Conservation (phyloP, 192 early-diverging fungal species). For the Linnemannia zychae region DNA sequence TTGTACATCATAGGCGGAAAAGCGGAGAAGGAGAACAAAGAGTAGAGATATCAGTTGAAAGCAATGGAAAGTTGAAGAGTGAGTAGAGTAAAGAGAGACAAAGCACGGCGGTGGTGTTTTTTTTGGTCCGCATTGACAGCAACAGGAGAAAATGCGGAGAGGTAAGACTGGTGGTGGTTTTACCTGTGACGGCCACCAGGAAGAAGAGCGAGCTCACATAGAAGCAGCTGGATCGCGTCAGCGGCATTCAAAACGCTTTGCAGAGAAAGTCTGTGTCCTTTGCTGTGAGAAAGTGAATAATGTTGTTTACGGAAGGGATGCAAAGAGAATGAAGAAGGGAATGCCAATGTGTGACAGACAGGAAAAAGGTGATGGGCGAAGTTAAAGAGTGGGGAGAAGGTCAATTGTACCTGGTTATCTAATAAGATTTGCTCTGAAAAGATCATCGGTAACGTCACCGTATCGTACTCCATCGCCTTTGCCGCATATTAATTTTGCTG, state of each 20-base stretch:
- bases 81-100: not conserved
- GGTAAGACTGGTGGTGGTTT: not conserved
- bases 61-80: not conserved
- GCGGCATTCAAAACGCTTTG: slow-evolving; percentile 34
- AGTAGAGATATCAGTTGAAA: not conserved
- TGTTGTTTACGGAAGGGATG: not conserved
- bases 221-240: slow-evolving; percentile 56
- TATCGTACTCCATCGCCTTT: too few relatives aligned
- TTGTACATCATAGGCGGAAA: too few relatives aligned
- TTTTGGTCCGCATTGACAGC: not conserved
- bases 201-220: slow-evolving; percentile 59
- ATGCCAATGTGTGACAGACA: not conserved
- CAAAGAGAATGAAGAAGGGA: not conserved
- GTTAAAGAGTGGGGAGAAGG: not conserved
- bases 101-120: not conserved
- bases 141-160: not conserved
- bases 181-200: slow-evolving; percentile 57
- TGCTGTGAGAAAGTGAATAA: not conserved
- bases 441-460: not conserved
- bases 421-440: not conserved
- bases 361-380: not conserved
- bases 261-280: not conserved
- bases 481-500: too few relatives aligned
- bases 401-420: not conserved
- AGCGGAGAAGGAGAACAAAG: too few relatives aligned